Conservation (phyloP, 2,329 filamentous ascomycete species). For the Exophiala sideris region DNA sequence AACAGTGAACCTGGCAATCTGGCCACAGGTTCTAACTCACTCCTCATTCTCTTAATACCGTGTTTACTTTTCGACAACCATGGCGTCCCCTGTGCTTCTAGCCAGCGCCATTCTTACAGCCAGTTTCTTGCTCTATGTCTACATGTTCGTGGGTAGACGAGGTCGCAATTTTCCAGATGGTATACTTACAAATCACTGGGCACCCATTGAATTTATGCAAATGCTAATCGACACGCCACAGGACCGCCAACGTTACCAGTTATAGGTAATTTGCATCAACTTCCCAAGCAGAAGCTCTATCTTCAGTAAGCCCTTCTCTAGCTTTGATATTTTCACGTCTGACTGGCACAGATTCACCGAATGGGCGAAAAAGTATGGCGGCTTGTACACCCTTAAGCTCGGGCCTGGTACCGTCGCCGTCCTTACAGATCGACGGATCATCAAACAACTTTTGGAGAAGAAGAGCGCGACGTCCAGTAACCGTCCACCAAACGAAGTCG, state of each 20-base stretch:
- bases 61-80: not conserved
- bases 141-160: slow-evolving; percentile 7
- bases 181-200: not conserved
- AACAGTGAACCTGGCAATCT: no score
- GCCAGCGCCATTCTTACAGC: slow-evolving; percentile 1
- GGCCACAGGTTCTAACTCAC: no score
- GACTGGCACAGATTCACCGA: slow-evolving; percentile 37
- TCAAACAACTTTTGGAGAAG: slow-evolving; percentile 46
- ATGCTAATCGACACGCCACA: not conserved
- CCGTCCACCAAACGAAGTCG: slow-evolving; percentile 32
- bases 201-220: not conserved
- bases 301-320: slow-evolving; percentile 26
- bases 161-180: slow-evolving; percentile 9
- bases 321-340: not conserved
- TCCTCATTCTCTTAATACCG: no score
- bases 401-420: slow-evolving; percentile 40
- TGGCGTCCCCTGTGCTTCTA: not conserved
- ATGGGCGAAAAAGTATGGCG: slow-evolving; percentile 44
- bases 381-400: slow-evolving; percentile 42
- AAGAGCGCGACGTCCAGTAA: slow-evolving; percentile 43
- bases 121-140: slow-evolving; percentile 2
- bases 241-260: slow-evolving; percentile 43
- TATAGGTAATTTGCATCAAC: slow-evolving; percentile 49
- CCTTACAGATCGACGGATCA: slow-evolving; percentile 38
- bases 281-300: slow-evolving; percentile 34